Evolutionary conservation across 805 yeast genomes (phyloP), one percentile per base, ranked within the genome.

Genomic region (Nakazawaea siamensis): DNA sequence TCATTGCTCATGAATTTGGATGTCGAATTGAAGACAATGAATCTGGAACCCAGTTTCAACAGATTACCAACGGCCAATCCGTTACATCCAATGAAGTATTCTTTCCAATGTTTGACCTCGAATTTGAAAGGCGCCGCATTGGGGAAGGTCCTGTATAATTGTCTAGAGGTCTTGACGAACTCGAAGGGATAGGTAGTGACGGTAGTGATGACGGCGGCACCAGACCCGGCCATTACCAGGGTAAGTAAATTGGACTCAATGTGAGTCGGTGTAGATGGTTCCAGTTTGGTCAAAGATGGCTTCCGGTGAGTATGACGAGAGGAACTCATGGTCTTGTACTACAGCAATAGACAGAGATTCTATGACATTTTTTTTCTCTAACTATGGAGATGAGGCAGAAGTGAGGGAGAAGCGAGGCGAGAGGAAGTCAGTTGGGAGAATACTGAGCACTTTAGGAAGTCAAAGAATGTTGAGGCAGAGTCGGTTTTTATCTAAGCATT

Each of bases 41-140:
- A 76, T 38, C 97, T 60, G 5, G 86, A 71, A 5, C 73, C 64
- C 4, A 94, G 79, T 55, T 87, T 88, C 35, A 77, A 48, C 1
- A 84, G 68, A 40, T 77, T 76, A 4, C 96, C 96, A 0, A 76
- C 43, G 24, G 85, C 80, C 40, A 86, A 55, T 0, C 94, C 85
- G 33, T 82, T 71, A 46, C 84, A 73, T 1, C 97, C 97, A 15
- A 58, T 54, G 48, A 60, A 71, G 31, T 62, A 39, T 18, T 53
- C 50, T 36, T 48, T 42, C 32, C 50, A 39, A 13, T 45, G 20
- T 10, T 16, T 38, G 23, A 42, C 62, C 56, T 45, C 73, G 52
- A 41, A 55, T 40, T 40, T 58, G 41, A 38, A 65, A 33, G 42
- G 32, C 13, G 34, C n/a, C 37, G 66, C 60, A 45, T 64, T 57